Evolutionary conservation across 495 filamentous ascomycete genomes (phyloP).

Genomic region (Penicillium subrubescens): DNA sequence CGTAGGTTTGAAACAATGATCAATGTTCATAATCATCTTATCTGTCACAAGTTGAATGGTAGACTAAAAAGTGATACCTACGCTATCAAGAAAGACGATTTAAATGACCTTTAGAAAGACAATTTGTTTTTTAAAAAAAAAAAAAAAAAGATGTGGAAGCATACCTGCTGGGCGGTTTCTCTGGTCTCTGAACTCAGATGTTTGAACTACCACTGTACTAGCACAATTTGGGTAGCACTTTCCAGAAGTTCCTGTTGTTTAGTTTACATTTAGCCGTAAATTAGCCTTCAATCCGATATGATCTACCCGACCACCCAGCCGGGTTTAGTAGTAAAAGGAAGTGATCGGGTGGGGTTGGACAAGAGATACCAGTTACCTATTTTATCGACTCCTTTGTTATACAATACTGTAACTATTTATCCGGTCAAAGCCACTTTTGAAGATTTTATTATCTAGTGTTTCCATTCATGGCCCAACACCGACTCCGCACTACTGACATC

Average conservation of each 20-base stretch:
- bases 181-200: no score
- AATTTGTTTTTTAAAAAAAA: no score
- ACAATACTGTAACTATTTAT: background rate
- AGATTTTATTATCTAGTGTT: background rate
- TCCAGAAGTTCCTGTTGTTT: background rate
- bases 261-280: background rate
- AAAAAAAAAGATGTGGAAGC: no score
- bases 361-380: background rate
- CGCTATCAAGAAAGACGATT: no score
- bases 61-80: no score
- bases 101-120: no score
- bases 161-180: no score
- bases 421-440: background rate
- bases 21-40: no score
- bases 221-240: background rate
- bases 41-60: no score
- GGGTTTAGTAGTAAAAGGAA: background rate
- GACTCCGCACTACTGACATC: background rate
- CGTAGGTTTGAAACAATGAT: no score
- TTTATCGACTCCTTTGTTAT: background rate
- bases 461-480: background rate
- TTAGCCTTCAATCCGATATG: background rate
- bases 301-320: background rate
- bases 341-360: background rate
- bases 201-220: background rate